Evolutionary conservation across 805 yeast genomes (phyloP).

Genomic region (Candida krabiensis): DNA sequence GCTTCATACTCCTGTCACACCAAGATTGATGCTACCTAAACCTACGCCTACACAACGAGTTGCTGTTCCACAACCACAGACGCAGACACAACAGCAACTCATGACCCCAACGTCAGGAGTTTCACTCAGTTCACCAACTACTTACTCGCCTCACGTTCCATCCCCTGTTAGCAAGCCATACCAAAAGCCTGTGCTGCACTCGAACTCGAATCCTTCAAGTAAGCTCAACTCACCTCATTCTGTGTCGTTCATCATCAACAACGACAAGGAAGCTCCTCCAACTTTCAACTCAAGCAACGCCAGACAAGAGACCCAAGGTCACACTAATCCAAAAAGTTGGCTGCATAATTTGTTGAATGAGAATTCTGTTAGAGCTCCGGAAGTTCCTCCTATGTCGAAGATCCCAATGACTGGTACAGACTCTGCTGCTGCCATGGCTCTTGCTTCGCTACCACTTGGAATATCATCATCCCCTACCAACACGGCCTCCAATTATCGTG

Average conservation of each 20-base stretch:
- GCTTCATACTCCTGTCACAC: constrained; percentile 10
- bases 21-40: constrained; percentile 8
- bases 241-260: constrained; percentile 17
- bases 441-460: constrained; percentile 4
- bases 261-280: constrained; percentile 2
- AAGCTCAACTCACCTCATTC: constrained; percentile 19
- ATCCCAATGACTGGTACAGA: constrained; percentile 1
- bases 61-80: constrained; percentile 1
- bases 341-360: constrained; percentile 19
- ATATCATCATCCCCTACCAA: constrained; percentile 4
- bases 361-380: constrained; percentile 2
- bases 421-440: constrained; percentile 8
- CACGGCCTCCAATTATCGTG: constrained; percentile 3
- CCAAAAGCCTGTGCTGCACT: neutral
- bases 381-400: neutral
- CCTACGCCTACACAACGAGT: constrained; percentile 3
- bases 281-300: constrained; percentile 2
- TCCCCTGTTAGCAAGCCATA: constrained; percentile 6
- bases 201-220: constrained; percentile 11
- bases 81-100: constrained; percentile 4
- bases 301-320: constrained; percentile 3
- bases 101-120: constrained; percentile 9
- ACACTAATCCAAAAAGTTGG: constrained; percentile 19
- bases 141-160: constrained; percentile 8
- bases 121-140: constrained; percentile 8